phyloP scores from a whole-genome alignment of 768 basidiomycete genomes.

The Suillus plorans region DNA sequence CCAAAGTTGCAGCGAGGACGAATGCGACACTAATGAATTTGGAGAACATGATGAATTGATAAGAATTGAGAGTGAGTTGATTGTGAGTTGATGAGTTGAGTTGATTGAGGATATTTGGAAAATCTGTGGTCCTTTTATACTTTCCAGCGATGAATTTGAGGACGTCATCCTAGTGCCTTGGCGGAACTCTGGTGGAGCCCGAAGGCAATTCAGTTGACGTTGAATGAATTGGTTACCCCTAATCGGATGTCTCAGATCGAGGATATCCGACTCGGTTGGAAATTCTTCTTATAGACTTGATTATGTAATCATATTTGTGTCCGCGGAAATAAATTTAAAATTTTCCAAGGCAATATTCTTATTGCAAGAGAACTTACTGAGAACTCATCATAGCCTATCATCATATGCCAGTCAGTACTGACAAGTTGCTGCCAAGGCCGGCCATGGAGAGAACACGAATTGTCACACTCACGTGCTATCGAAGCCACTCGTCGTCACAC shows the following conservation, averaged over 20 bases:
- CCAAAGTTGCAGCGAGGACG: not conserved
- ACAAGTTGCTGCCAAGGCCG: no score
- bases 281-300: not conserved
- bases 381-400: no score
- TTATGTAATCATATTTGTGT: no score
- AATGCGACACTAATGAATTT: conserved; percentile 2
- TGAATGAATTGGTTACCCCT: not conserved
- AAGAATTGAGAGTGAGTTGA: not conserved
- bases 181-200: not conserved
- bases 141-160: no score
- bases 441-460: not conserved
- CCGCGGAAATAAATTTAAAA: no score
- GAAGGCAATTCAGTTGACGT: not conserved
- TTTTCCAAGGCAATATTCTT: no score
- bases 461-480: not conserved
- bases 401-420: no score
- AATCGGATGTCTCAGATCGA: not conserved
- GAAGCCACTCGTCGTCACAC: not conserved
- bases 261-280: not conserved
- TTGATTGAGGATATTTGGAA: not conserved
- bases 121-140: not conserved
- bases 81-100: not conserved
- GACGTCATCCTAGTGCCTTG: not conserved
- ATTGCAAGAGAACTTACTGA: no score
- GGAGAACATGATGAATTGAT: not conserved